These are phyloP conservation scores for Tetradesmus obliquus DNA, from an alignment of 139 green algal genomes.

Conservation along the genomic window DNA sequence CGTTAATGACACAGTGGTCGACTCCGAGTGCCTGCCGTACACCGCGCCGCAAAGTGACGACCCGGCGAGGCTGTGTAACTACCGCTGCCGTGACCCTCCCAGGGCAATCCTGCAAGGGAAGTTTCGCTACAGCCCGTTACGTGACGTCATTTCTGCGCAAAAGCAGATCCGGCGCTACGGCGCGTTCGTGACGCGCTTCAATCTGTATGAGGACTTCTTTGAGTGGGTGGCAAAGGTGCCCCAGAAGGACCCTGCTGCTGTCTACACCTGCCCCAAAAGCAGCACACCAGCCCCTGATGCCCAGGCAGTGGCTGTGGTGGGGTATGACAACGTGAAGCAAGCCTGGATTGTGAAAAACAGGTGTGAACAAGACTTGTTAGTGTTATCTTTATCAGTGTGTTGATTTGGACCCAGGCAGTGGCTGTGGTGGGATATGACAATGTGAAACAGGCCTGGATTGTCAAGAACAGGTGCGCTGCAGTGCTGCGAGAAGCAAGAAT, in stretches of 20 bases:
- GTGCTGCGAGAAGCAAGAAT: background rate
- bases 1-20: slow-evolving; percentile 22
- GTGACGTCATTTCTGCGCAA: background rate
- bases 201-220: slow-evolving; percentile 32
- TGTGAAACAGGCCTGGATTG: background rate
- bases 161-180: slow-evolving; percentile 32
- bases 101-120: background rate
- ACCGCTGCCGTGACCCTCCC: slow-evolving; percentile 4
- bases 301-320: slow-evolving; percentile 23
- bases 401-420: background rate
- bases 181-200: slow-evolving; percentile 34
- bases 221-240: slow-evolving; percentile 10
- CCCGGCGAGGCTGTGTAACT: slow-evolving; percentile 39
- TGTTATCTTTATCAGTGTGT: too few species aligned
- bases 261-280: slow-evolving; percentile 25
- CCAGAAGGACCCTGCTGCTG: slow-evolving; percentile 2
- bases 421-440: slow-evolving; percentile 34
- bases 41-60: slow-evolving; percentile 33
- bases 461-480: slow-evolving; percentile 2
- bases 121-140: slow-evolving; percentile 4
- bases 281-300: slow-evolving; percentile 1
- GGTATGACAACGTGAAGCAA: slow-evolving; percentile 9
- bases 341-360: slow-evolving; percentile 35
- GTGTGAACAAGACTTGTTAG: background rate
- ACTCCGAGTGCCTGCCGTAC: slow-evolving; percentile 31